Conservation (phyloP, 169 alveolate species). For the Plasmodium falciparum region DNA sequence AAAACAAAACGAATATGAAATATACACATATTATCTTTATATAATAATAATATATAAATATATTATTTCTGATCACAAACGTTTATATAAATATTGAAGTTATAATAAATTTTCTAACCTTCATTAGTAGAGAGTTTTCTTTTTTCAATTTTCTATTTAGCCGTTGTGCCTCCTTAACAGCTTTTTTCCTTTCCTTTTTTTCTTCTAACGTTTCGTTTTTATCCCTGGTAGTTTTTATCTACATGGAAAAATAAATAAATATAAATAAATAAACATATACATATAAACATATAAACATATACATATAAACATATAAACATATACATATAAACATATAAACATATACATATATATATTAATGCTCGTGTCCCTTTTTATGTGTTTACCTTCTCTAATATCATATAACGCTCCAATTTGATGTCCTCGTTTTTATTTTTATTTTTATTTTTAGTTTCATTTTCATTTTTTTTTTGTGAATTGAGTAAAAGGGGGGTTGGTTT, state of each 20-base stretch:
- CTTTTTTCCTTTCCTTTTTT: constrained; percentile 83
- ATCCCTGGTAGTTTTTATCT: constrained; percentile 78
- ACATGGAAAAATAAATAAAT: background rate
- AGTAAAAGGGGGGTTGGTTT: constrained; percentile 8
- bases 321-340: constrained; percentile 2
- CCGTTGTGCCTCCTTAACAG: constrained; percentile 88
- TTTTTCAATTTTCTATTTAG: constrained; percentile 86
- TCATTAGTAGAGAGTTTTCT: constrained; percentile 78
- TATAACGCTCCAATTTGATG: constrained; percentile 37
- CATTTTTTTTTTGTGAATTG: background rate
- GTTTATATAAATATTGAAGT: too few relatives aligned
- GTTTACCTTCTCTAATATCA: constrained; percentile 46
- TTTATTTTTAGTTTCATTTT: background rate
- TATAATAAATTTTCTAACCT: constrained; percentile 21
- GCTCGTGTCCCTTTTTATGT: background rate
- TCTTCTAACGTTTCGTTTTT: constrained; percentile 89
- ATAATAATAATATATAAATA: background rate
- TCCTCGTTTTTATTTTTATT: background rate
- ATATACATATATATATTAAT: background rate
- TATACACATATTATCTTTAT: background rate
- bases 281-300: constrained; percentile 15
- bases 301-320: constrained; percentile 11
- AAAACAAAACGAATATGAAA: background rate
- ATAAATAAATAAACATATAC: constrained; percentile 2
- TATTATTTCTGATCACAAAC: background rate